Conservation (phyloP, 495 filamentous ascomycete species). For the Xylaria cubensis region DNA sequence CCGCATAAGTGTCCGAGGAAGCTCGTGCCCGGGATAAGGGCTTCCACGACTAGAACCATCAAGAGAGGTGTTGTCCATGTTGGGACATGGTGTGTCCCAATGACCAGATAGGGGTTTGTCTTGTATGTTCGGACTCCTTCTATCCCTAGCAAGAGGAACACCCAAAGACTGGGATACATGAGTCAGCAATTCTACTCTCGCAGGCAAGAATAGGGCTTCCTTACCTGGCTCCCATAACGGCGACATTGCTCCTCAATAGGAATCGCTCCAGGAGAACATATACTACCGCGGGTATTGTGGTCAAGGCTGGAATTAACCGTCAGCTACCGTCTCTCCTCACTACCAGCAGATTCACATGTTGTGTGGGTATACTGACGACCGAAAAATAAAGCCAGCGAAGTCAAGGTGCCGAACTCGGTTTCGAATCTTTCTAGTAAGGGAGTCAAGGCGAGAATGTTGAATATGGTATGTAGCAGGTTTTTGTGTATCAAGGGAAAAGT, state of each 20-base stretch:
- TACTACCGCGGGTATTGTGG: constrained; percentile 75
- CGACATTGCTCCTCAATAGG: constrained; percentile 67
- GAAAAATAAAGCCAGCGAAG: constrained; percentile 79
- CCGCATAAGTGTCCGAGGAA: constrained; percentile 87
- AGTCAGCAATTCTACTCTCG: constrained; percentile 5
- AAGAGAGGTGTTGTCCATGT: constrained; percentile 90
- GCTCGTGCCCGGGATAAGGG: constrained; percentile 80
- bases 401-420: constrained; percentile 89
- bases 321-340: constrained; percentile 17
- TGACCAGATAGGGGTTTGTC: constrained; percentile 74
- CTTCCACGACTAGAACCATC: constrained; percentile 69
- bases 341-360: neutral
- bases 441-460: constrained; percentile 80
- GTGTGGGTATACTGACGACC: constrained; percentile 71
- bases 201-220: constrained; percentile 26
- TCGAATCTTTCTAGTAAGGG: constrained; percentile 93
- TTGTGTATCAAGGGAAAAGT: constrained; percentile 90
- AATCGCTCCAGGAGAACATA: constrained; percentile 75
- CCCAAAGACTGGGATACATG: constrained; percentile 71
- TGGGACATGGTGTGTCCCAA: constrained; percentile 78
- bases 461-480: constrained; percentile 75
- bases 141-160: constrained; percentile 82
- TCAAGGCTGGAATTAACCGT: constrained; percentile 55
- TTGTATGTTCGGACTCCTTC: constrained; percentile 83
- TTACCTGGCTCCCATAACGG: constrained; percentile 84